Base-by-base conservation (phyloP, 208 protist species). In the Naegleria fowleri region DNA sequence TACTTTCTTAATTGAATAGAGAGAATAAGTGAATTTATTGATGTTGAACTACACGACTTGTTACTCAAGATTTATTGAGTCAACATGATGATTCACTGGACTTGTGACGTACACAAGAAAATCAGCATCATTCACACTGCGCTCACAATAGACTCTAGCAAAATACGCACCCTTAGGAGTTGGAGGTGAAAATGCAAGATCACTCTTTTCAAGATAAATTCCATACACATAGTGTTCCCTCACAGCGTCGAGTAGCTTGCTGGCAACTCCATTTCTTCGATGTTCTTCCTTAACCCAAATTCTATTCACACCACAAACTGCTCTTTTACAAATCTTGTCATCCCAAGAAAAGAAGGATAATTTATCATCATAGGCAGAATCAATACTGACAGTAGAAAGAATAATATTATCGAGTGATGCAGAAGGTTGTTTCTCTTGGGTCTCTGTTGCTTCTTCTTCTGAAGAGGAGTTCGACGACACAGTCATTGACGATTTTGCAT, bases 221-320 rank as follows among this genome's bases (percentile, higher is more conserved):
- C 83, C 83, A 86, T 86, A 86, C 16, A 86, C 41, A 16, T 43
- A 48, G 48, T 86, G 83, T 48, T 40, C 11, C 22, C 83, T 16
- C 0, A 48, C 38, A n/a, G 36, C 13, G 16, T 86, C 83, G 0
- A 86, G 22, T 7, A 86, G 38, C 15, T 39, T 40, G 4, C 36
- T 33, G n/a, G 83, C 83, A 48, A 86, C 19, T 6, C 38, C 38
- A 16, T 22, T 43, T 48, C 83, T 39, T 86, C 83, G 7, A 43
- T 43, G 38, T 86, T 86, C 83, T 48, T 51, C 39, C 15, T 86
- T 48, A 86, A 86, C 83, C 39, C 33, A 86, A 86, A 86, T 86
- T 86, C 83, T 86, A 29, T 48, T 86, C 2, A 86, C n/a, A 29
- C 83, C 83, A 40, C 33, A 48, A 48, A 48, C n/a, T 43, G 25